Evolutionary conservation across 2,329 filamentous ascomycete genomes (phyloP).

Genomic region (Ceratocystiopsis minuta): DNA sequence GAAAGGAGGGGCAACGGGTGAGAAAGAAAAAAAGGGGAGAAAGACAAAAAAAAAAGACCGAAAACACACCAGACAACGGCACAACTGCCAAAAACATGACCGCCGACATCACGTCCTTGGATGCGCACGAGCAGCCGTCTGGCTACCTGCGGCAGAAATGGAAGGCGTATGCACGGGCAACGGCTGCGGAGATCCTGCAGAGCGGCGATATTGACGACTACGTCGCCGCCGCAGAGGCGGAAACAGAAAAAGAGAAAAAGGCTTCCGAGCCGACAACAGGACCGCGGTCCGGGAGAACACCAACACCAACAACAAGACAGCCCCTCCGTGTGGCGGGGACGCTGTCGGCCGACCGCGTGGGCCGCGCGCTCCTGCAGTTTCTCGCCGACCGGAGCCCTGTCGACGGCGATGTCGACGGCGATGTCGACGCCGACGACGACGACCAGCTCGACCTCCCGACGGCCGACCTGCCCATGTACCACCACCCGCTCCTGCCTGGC

Average conservation of each 20-base stretch:
- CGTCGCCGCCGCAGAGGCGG: conserved; percentile 12
- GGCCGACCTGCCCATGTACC: conserved; percentile 32
- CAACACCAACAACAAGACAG: background rate
- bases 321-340: conserved; percentile 26
- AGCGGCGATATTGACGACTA: conserved; percentile 41
- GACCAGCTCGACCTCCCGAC: background rate
- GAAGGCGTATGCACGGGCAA: conserved; percentile 53
- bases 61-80: too few relatives aligned
- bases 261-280: too few relatives aligned
- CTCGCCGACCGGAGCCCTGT: conserved; percentile 9
- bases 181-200: conserved; percentile 29
- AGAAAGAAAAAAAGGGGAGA: background rate
- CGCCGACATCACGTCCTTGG: conserved; percentile 32
- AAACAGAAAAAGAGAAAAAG: background rate
- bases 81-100: conserved; percentile 17
- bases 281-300: too few relatives aligned
- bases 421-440: background rate
- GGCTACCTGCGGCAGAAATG: conserved; percentile 50
- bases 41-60: background rate
- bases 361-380: conserved; percentile 25
- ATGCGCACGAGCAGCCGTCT: conserved; percentile 65
- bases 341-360: conserved; percentile 25
- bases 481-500: conserved; percentile 52
- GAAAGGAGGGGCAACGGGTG: background rate
- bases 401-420: conserved; percentile 3